Percentiles rank a stretch among this genome's conserved stretches.
phyloP scores from a whole-genome alignment of 2,329 filamentous ascomycete genomes.

The Paraconiothyrium brasiliense region DNA sequence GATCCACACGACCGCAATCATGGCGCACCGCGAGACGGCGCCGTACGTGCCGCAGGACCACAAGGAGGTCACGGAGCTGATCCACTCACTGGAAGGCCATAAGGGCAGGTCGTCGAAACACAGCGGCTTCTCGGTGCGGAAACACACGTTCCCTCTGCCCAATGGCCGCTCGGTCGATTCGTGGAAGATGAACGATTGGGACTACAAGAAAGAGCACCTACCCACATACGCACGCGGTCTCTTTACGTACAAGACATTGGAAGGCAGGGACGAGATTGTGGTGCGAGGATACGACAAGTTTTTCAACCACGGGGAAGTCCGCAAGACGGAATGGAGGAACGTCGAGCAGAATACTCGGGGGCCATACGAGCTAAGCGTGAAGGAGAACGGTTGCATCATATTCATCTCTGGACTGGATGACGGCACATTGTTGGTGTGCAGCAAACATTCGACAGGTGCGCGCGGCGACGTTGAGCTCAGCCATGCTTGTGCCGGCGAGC shows the following conservation, averaged over 20 bases:
- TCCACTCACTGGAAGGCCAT: constrained; percentile 71
- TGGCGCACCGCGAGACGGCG: constrained; percentile 62
- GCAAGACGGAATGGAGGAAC: constrained; percentile 81
- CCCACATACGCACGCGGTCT: constrained; percentile 93
- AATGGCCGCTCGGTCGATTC: constrained; percentile 79
- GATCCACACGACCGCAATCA: constrained; percentile 43
- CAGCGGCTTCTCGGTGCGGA: constrained; percentile 76
- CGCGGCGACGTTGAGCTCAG: constrained; percentile 76
- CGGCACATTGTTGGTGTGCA: constrained; percentile 91
- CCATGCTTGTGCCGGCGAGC: constrained; percentile 85
- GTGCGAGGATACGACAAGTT: constrained; percentile 98
- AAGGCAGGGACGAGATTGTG: constrained; percentile 77
- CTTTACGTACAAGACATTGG: constrained; percentile 79
- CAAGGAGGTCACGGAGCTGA: constrained; percentile 71
- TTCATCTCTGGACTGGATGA: constrained; percentile 94
- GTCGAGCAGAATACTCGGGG: constrained; percentile 79
- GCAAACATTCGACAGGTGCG: constrained; percentile 93
- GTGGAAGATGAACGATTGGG: constrained; percentile 94
- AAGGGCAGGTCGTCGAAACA: constrained; percentile 53
- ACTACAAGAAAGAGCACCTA: constrained; percentile 87
- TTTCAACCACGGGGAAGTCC: constrained; percentile 90
- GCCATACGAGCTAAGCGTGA: constrained; percentile 94
- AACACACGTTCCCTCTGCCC: constrained; percentile 77
- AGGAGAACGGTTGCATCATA: constrained; percentile 99
- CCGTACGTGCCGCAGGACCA: constrained; percentile 76